Percentiles rank a stretch among this genome's conserved stretches.
phyloP scores from a whole-genome alignment of 148 eudicot species.

The Vaccinium vitisidaea region DNA sequence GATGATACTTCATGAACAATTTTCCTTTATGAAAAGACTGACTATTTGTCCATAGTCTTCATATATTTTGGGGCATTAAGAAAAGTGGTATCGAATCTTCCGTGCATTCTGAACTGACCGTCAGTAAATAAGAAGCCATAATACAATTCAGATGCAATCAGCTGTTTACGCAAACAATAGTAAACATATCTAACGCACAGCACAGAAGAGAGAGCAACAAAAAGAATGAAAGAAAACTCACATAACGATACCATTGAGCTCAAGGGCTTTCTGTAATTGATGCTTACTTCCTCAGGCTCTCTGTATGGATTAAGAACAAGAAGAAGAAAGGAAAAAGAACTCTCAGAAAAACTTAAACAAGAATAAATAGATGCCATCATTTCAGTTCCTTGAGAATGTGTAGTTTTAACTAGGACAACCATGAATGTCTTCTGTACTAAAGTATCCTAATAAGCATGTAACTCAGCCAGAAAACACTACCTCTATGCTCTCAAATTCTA shows the following conservation, averaged over 20 bases:
- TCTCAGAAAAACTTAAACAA: neutral
- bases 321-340: neutral
- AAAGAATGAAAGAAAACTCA: neutral
- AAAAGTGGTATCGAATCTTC: neutral
- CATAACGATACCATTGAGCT: neutral
- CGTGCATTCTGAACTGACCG: neutral
- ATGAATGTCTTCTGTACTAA: neutral
- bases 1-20: neutral
- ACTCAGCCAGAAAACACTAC: slow-evolving; percentile 6
- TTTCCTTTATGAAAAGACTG: neutral
- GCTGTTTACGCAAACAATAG: neutral
- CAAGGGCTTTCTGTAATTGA: neutral
- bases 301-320: neutral
- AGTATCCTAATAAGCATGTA: neutral
- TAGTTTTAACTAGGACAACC: neutral
- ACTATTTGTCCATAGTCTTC: neutral
- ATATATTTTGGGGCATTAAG: neutral
- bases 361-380: neutral
- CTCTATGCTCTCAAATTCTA: slow-evolving; percentile 15
- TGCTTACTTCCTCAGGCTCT: neutral
- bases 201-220: no score
- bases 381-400: neutral
- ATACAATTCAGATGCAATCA: neutral
- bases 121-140: neutral
- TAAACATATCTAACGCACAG: neutral